A percentile compares a stretch with the other conserved stretches of the same genome.
phyloP scores from a whole-genome alignment of 2,329 filamentous ascomycete genomes.

The Aspergillus quadricinctus region DNA sequence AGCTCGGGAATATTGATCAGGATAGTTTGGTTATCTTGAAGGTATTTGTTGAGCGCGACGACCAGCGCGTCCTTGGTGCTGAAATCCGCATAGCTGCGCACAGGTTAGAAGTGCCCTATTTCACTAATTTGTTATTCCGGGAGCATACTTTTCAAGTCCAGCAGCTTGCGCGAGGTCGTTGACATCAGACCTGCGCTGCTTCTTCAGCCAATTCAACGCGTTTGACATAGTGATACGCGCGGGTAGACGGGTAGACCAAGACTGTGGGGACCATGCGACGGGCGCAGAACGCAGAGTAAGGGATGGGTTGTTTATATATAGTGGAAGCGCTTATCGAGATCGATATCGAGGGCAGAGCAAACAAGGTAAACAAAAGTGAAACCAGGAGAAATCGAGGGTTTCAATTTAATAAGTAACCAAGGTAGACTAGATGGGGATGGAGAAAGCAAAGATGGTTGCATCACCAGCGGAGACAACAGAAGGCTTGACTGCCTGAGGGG shows the following conservation, averaged over 20 bases:
- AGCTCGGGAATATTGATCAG: conserved; percentile 63
- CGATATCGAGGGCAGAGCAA: not conserved
- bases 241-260: conserved; percentile 15
- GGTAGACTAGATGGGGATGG: conserved; percentile 7
- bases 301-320: not conserved
- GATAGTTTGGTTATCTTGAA: conserved; percentile 63
- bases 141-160: conserved; percentile 67
- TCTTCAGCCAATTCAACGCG: conserved; percentile 68
- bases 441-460: conserved; percentile 1
- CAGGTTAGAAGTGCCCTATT: not conserved
- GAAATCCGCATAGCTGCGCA: conserved; percentile 56
- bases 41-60: conserved; percentile 65
- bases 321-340: not conserved
- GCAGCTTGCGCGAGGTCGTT: conserved; percentile 67
- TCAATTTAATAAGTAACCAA: not conserved
- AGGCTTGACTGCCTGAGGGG: not conserved
- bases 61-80: conserved; percentile 79
- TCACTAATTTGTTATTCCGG: conserved; percentile 4
- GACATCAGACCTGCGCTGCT: conserved; percentile 78
- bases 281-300: conserved; percentile 11
- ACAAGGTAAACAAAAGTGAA: not conserved
- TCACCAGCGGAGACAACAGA: conserved; percentile 6
- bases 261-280: conserved; percentile 51
- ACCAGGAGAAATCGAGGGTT: conserved; percentile 10
- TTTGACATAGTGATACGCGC: conserved; percentile 53